Conservation (phyloP, 139 green algal genomes). For the Tetraselmis striata region DNA sequence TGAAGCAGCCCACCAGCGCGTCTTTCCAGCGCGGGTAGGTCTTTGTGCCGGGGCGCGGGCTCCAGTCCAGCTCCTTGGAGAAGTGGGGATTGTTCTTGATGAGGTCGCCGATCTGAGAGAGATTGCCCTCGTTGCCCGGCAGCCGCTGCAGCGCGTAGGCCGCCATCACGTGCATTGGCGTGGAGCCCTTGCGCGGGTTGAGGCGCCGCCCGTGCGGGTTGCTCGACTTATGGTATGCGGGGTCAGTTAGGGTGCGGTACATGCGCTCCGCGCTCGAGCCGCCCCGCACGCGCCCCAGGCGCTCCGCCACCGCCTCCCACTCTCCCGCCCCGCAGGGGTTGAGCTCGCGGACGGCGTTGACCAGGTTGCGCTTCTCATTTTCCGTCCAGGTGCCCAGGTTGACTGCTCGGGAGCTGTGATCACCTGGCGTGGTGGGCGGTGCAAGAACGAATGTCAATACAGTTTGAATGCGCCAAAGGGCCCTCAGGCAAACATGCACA, state of each 20-base stretch:
- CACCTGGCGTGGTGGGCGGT: no score
- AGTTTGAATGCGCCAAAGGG: no score
- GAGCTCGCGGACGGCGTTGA: not conserved
- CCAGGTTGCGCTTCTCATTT: conserved; percentile 9
- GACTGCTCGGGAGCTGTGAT: no score
- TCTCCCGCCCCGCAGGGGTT: conserved; percentile 14
- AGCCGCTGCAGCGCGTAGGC: conserved; percentile 16
- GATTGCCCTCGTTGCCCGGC: conserved; percentile 21
- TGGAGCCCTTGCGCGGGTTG: conserved; percentile 17
- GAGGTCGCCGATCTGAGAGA: conserved; percentile 16
- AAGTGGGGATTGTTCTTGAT: conserved; percentile 17
- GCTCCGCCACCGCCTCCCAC: conserved; percentile 14
- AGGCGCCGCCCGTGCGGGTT: conserved; percentile 27
- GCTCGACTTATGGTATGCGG: conserved; percentile 17
- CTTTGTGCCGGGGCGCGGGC: conserved; percentile 25
- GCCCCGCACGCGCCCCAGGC: conserved; percentile 5
- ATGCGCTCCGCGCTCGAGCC: conserved; percentile 17
- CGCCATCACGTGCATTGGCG: conserved; percentile 33
- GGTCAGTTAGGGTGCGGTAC: conserved; percentile 22
- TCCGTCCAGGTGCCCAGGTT: conserved; percentile 14
- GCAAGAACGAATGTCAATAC: no score
- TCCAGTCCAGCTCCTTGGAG: conserved; percentile 20
- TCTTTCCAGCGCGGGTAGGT: conserved; percentile 29
- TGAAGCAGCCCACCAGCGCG: conserved; percentile 34
- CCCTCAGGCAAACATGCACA: no score